These are phyloP conservation scores for Stereum hirsutum DNA, from an alignment of 1,284 basidiomycete species.

Conservation along the genomic window DNA sequence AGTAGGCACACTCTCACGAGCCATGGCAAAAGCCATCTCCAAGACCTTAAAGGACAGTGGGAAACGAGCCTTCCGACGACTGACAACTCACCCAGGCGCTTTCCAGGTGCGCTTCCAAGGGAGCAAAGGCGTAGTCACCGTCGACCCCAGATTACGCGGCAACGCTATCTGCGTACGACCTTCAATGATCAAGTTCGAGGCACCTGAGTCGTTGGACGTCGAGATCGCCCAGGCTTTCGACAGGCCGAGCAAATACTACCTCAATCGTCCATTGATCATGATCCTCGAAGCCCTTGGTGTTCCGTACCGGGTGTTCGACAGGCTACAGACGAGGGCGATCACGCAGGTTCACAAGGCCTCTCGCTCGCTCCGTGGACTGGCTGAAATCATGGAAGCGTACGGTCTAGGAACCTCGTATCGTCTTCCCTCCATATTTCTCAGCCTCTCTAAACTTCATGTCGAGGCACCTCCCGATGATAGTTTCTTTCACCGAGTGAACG, in stretches of 20 bases:
- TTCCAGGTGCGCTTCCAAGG: constrained; percentile 55
- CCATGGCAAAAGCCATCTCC: constrained; percentile 47
- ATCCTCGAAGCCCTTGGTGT: constrained; percentile 52
- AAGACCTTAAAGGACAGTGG: constrained; percentile 27
- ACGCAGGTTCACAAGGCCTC: constrained; percentile 32
- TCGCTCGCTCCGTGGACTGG: constrained; percentile 33
- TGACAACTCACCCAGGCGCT: constrained; percentile 32
- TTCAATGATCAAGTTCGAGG: constrained; percentile 61
- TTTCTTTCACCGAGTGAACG: constrained; percentile 45
- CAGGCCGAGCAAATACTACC: constrained; percentile 43
- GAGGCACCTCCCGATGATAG: constrained; percentile 21
- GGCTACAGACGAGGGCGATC: constrained; percentile 46
- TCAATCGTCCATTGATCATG: constrained; percentile 68
- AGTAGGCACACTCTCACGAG: constrained; percentile 54
- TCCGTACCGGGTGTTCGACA: constrained; percentile 40
- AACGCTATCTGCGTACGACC: constrained; percentile 37
- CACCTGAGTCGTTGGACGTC: constrained; percentile 33
- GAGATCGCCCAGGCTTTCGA: constrained; percentile 62
- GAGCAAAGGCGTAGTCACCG: constrained; percentile 53
- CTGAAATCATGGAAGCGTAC: constrained; percentile 33
- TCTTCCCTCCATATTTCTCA: constrained; percentile 31
- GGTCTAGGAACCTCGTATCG: constrained; percentile 33
- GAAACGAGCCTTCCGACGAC: constrained; percentile 23
- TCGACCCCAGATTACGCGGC: constrained; percentile 40
- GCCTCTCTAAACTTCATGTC: constrained; percentile 29